A percentile compares a stretch with the other conserved stretches of the same genome.
Evolutionary conservation across 257 asterid genomes (phyloP).

Genomic region (Jasminum sambac): DNA sequence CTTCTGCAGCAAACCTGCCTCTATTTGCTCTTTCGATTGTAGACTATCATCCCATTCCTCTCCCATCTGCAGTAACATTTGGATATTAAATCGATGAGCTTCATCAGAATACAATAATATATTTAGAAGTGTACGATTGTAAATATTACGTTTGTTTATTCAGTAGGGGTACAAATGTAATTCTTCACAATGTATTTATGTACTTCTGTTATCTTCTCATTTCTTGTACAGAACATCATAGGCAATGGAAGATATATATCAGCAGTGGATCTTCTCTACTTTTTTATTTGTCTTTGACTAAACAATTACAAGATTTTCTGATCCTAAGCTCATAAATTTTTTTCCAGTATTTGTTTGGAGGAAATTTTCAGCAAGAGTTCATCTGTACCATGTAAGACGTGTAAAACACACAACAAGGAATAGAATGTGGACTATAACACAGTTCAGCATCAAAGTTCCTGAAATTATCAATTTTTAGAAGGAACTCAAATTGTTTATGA

Average conservation of each 20-base stretch:
- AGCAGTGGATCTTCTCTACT: no score
- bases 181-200: no score
- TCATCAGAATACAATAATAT: slow-evolving; percentile 1
- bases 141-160: no score
- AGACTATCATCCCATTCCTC: slow-evolving; percentile 89
- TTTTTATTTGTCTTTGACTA: no score
- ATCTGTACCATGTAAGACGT: no score
- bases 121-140: no score
- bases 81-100: slow-evolving; percentile 14
- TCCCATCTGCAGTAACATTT: slow-evolving; percentile 59
- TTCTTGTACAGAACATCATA: no score
- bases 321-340: slow-evolving; percentile 10
- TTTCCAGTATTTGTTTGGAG: background rate
- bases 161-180: no score
- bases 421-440: background rate
- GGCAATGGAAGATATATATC: no score
- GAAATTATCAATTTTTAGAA: background rate
- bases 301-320: background rate
- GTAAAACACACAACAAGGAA: slow-evolving; percentile 1
- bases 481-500: no score
- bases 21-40: slow-evolving; percentile 80
- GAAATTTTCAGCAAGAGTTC: background rate
- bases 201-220: no score
- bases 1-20: slow-evolving; percentile 74
- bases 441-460: background rate